Base-by-base conservation (phyloP, 306 rosid species). In the Luffa acutangula region DNA sequence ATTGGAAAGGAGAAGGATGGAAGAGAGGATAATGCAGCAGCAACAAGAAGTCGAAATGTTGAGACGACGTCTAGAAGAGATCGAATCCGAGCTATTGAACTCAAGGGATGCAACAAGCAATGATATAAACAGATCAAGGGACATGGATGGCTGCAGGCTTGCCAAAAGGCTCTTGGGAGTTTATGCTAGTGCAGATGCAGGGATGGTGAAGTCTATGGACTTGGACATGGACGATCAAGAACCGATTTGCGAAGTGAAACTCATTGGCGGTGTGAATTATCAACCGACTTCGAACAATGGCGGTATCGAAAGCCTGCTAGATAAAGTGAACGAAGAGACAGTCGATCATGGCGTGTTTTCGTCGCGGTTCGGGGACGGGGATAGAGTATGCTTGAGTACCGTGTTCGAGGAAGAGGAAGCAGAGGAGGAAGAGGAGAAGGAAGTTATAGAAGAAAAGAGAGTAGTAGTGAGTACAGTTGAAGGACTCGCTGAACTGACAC, bases 211-310 rank as follows among this genome's bases (percentile, higher is more conserved):
- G 86, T 93, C 98, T 9, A 92, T 94, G 98, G 99, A 96, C 79
- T 85, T 96, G 84, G 99, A 93, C 89, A 86, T 90, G 97, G 99
- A 96, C 79, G 99, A 96, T 81, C 96, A 85, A 83, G 97, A 92
- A 84, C 92, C 95, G 0, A 85, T 80, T 54, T 79, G 82, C 2
- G 96, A 89, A 81, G 85, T 91, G 46, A 89, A 81, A 75, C 77
- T 83, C 51, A 79, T 87, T 12, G 92, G 92, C 12, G 91, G 83
- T 31, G 79, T 63, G 33, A 53, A 81, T 83, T 81, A 85, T 82
- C 78, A 51, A 7, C 85, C 65, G 80, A 75, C 82, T 56, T 83
- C 71, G 49, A 77, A 75, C 78, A 87, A 39, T 34, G 78, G 78
- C 36, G 78, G 78, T 63, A 80, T 80, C 77, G 87, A 85, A 65